Evolutionary conservation across 768 basidiomycete genomes (phyloP).

Genomic region (Collybia sp.): DNA sequence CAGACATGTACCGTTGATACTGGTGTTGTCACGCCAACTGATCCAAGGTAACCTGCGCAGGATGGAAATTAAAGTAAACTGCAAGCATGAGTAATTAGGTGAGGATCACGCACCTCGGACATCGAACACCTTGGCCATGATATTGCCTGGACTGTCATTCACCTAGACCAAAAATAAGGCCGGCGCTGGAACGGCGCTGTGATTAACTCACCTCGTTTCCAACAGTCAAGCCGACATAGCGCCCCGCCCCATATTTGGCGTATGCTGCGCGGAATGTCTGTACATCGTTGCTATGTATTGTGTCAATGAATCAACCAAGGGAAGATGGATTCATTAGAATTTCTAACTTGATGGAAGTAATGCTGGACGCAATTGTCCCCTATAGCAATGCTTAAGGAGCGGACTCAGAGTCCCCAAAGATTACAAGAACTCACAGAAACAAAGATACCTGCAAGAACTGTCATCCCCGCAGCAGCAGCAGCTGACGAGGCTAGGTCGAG

Average conservation of each 20-base stretch:
- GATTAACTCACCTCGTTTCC: slow-evolving; percentile 25
- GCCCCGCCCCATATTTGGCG: slow-evolving; percentile 22
- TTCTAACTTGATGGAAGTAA: slow-evolving; percentile 23
- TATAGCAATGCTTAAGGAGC: slow-evolving; percentile 4
- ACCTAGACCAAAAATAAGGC: slow-evolving; percentile 8
- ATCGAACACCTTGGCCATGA: slow-evolving; percentile 30
- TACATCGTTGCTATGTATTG: slow-evolving; percentile 33
- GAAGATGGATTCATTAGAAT: neutral
- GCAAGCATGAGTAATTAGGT: neutral
- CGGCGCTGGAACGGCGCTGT: neutral
- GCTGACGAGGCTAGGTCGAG: slow-evolving; percentile 29
- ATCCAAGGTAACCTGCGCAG: slow-evolving; percentile 22
- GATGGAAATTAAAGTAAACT: neutral
- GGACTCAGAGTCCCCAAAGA: neutral
- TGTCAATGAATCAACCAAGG: neutral
- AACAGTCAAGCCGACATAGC: slow-evolving; percentile 29
- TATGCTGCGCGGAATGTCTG: slow-evolving; percentile 28
- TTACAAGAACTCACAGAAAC: slow-evolving; percentile 6
- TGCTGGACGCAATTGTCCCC: slow-evolving; percentile 23
- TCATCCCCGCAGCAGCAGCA: slow-evolving; percentile 22
- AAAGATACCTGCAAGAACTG: slow-evolving; percentile 29
- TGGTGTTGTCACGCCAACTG: slow-evolving; percentile 26
- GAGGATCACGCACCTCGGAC: slow-evolving; percentile 23
- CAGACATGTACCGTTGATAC: slow-evolving; percentile 35
- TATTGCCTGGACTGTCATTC: slow-evolving; percentile 22